Percentiles rank a stretch among this genome's conserved stretches.
Conservation (phyloP, 257 asterid species). For the Marsdenia floribunda region DNA sequence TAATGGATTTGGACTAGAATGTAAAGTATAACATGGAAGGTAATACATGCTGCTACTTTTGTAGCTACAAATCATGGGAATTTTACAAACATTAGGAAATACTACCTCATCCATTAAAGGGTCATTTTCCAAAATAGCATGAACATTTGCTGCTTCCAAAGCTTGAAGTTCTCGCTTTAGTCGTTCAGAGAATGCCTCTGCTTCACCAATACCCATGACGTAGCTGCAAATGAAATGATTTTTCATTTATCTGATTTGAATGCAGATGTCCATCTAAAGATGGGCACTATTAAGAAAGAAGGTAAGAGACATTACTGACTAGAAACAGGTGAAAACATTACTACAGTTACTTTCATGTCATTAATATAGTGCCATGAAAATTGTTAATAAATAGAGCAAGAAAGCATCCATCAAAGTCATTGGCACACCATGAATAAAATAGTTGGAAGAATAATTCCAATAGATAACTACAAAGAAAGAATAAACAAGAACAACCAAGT, state of each 20-base stretch:
- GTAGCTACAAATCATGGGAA: neutral
- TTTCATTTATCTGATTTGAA: no score
- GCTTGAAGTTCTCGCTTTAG: conserved; percentile 98
- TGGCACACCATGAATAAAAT: neutral
- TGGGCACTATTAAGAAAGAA: no score
- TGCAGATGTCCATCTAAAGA: neutral
- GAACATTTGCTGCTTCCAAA: conserved; percentile 98
- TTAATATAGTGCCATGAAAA: neutral
- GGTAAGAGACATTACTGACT: neutral
- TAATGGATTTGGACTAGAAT: conserved; percentile 21
- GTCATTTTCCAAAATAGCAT: conserved; percentile 92
- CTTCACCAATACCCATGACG: conserved; percentile 98
- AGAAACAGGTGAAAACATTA: neutral
- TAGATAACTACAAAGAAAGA: neutral
- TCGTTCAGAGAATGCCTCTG: conserved; percentile 97
- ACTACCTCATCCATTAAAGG: conserved; percentile 75
- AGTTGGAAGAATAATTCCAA: neutral
- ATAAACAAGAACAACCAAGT: neutral
- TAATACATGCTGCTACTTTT: neutral
- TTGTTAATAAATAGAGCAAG: neutral
- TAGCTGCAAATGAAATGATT: conserved; percentile 48
- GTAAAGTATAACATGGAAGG: neutral
- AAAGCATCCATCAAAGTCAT: neutral
- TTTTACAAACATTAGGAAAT: conserved; percentile 16
- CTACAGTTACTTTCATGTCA: neutral